Conservation (phyloP, 305 asterid species). For the Fraxinus paxiana region DNA sequence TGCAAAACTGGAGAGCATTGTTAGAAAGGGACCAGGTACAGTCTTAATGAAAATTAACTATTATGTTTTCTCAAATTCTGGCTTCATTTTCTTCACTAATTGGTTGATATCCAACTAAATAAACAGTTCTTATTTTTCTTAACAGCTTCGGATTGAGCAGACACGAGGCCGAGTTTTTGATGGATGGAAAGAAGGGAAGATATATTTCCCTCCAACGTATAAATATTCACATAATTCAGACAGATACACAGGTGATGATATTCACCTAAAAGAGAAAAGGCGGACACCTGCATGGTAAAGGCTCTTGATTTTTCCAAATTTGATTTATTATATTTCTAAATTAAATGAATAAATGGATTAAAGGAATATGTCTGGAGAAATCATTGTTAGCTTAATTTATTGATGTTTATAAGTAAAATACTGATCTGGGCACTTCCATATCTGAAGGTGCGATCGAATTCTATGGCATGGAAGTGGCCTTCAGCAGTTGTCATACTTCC, state of each 20-base stretch:
- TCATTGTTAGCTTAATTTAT: not conserved
- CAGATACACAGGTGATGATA: conserved; percentile 90
- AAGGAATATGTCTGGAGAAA: not conserved
- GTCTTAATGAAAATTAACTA: conserved; percentile 12
- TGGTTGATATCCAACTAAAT: conserved; percentile 12
- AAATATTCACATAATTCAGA: conserved; percentile 93
- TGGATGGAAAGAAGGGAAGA: conserved; percentile 97
- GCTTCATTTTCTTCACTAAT: not conserved
- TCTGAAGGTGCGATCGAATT: conserved; percentile 90
- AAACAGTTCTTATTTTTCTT: conserved; percentile 16
- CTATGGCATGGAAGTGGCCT: conserved; percentile 91
- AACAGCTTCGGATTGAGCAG: conserved; percentile 80
- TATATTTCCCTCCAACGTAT: conserved; percentile 97
- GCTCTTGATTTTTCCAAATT: not conserved
- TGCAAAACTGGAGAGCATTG: conserved; percentile 99
- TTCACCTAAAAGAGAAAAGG: conserved; percentile 96
- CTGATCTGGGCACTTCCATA: conserved; percentile 28
- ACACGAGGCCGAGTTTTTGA: conserved; percentile 87
- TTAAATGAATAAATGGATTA: not conserved
- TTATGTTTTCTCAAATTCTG: not conserved
- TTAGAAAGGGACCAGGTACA: conserved; percentile 84
- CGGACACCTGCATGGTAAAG: conserved; percentile 96
- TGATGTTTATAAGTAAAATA: not conserved
- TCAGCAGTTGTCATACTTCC: conserved; percentile 77
- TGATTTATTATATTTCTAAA: not conserved